Evolutionary conservation across 495 filamentous ascomycete genomes (phyloP).

Genomic region (Xylaria palmicola): DNA sequence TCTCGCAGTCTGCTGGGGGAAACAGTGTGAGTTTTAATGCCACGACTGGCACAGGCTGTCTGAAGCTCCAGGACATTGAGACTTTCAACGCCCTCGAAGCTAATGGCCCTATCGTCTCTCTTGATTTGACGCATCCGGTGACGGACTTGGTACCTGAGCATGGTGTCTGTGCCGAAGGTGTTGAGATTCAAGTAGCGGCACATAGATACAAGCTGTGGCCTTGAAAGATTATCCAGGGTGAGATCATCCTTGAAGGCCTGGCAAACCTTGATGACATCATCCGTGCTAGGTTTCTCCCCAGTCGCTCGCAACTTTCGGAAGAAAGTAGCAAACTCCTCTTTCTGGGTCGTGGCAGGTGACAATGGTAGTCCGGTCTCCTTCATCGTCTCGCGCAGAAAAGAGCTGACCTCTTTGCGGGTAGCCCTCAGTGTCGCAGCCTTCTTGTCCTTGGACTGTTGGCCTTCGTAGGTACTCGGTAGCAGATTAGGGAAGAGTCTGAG

Average conservation of each 20-base stretch:
- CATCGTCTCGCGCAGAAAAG: slow-evolving; percentile 84
- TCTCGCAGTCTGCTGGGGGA: slow-evolving; percentile 84
- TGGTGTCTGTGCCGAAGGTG: slow-evolving; percentile 92
- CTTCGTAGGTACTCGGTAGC: slow-evolving; percentile 96
- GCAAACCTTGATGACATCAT: slow-evolving; percentile 98
- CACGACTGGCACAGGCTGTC: slow-evolving; percentile 83
- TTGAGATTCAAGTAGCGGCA: slow-evolving; percentile 98
- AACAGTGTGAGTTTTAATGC: slow-evolving; percentile 88
- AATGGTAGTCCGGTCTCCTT: slow-evolving; percentile 90
- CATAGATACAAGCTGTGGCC: slow-evolving; percentile 94
- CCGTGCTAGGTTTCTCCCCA: slow-evolving; percentile 80
- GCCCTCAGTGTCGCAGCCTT: slow-evolving; percentile 81
- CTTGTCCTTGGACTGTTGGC: slow-evolving; percentile 79
- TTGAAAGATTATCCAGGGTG: slow-evolving; percentile 93
- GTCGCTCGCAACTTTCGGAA: slow-evolving; percentile 95
- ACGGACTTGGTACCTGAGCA: slow-evolving; percentile 96
- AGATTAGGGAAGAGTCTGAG: slow-evolving; percentile 95
- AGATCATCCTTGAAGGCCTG: slow-evolving; percentile 99
- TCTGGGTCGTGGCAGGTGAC: slow-evolving; percentile 79
- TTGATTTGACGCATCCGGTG: slow-evolving; percentile 99
- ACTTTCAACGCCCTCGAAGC: slow-evolving; percentile 88
- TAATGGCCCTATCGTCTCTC: slow-evolving; percentile 92
- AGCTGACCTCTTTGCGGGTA: slow-evolving; percentile 91
- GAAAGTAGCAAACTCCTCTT: slow-evolving; percentile 94
- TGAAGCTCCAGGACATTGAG: slow-evolving; percentile 93